These are phyloP conservation scores for Talaromyces sp. DNA, from an alignment of 2,329 filamentous ascomycete genomes.

Conservation along the genomic window DNA sequence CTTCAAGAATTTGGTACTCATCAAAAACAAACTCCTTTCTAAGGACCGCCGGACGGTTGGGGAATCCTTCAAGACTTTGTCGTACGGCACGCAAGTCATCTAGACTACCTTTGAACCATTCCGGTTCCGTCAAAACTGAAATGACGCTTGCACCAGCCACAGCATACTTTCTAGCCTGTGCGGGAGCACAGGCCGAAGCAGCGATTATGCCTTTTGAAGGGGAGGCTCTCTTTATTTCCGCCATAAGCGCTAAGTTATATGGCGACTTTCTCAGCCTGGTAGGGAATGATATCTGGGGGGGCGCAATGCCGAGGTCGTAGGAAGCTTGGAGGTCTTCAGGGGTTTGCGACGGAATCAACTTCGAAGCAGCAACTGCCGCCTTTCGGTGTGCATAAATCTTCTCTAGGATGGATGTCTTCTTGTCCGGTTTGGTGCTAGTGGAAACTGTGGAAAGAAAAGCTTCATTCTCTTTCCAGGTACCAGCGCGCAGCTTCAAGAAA, in stretches of 20 bases:
- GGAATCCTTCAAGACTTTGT: slow-evolving; percentile 84
- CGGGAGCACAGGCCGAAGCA: slow-evolving; percentile 79
- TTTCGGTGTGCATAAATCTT: slow-evolving; percentile 83
- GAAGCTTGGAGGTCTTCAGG: slow-evolving; percentile 80
- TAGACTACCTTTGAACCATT: slow-evolving; percentile 99
- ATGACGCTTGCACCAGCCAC: slow-evolving; percentile 94
- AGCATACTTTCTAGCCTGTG: slow-evolving; percentile 88
- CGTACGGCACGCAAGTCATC: slow-evolving; percentile 87
- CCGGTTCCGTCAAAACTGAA: slow-evolving; percentile 95
- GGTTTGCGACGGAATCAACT: slow-evolving; percentile 78
- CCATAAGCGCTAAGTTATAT: slow-evolving; percentile 89
- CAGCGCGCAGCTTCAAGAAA: slow-evolving; percentile 82
- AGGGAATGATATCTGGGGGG: slow-evolving; percentile 78
- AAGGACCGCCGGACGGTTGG: slow-evolving; percentile 85
- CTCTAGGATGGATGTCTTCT: slow-evolving; percentile 83
- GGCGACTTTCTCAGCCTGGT: slow-evolving; percentile 76
- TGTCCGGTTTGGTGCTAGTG: slow-evolving; percentile 42
- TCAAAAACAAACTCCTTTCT: slow-evolving; percentile 98
- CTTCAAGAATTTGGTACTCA: slow-evolving; percentile 96
- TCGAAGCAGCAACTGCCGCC: slow-evolving; percentile 74
- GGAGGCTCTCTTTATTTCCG: slow-evolving; percentile 94
- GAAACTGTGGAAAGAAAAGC: slow-evolving; percentile 24
- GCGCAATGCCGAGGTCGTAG: slow-evolving; percentile 80
- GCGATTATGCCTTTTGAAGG: slow-evolving; percentile 96
- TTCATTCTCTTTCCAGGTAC: slow-evolving; percentile 85